These are phyloP conservation scores for Acanthamoeba triangularis DNA, from an alignment of 208 protist species.

Conservation along the genomic window DNA sequence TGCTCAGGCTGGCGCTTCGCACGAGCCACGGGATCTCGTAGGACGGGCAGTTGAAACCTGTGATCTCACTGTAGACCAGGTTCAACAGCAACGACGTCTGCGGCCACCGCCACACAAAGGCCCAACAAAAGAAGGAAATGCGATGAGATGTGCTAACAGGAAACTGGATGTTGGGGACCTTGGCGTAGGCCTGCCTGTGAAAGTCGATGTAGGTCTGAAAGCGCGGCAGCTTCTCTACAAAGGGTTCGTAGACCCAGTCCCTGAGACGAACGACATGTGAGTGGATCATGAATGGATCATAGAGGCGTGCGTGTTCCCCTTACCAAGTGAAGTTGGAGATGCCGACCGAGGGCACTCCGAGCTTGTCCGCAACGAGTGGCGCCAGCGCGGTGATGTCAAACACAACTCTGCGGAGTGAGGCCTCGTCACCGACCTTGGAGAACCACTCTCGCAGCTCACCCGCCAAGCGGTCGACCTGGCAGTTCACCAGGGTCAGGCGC, in stretches of 20 bases:
- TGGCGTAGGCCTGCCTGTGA: conserved; percentile 1
- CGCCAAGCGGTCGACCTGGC: neutral
- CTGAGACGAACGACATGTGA: neutral
- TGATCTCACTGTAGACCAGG: conserved; percentile 37
- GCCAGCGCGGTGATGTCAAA: conserved; percentile 32
- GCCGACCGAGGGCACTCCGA: neutral
- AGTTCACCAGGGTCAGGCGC: neutral
- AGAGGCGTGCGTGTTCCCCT: neutral
- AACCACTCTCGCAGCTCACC: conserved; percentile 9
- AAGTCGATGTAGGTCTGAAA: conserved; percentile 42
- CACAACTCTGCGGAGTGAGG: neutral
- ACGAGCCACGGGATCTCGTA: conserved; percentile 39
- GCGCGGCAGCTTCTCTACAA: neutral
- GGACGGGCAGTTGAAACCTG: neutral
- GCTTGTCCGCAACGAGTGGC: neutral
- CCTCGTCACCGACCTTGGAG: neutral
- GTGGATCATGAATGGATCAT: neutral
- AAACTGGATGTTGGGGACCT: neutral
- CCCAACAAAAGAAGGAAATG: neutral
- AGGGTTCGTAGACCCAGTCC: conserved; percentile 41
- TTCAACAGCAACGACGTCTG: neutral
- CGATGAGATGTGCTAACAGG: neutral
- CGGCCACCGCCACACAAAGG: neutral
- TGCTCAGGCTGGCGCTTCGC: neutral
- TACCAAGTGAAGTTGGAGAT: conserved; percentile 56